Percentiles rank a stretch among this genome's conserved stretches.
Evolutionary conservation across 257 asterid genomes (phyloP).

Genomic region (Primulina huaijiensis): DNA sequence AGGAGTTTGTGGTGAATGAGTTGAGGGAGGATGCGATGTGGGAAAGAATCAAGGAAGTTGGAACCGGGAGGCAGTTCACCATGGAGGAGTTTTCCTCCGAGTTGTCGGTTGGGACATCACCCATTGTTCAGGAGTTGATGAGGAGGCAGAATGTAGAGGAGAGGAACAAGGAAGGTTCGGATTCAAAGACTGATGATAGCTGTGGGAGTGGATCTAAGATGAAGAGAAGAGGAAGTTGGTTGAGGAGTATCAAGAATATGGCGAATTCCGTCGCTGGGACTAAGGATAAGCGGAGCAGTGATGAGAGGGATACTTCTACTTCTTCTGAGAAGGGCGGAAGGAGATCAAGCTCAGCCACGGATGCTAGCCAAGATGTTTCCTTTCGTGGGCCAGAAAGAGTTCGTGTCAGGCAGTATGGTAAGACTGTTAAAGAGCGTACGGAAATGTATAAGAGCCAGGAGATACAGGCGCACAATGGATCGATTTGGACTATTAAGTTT

Average conservation of each 20-base stretch:
- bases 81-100: conserved; percentile 82
- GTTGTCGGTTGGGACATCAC: conserved; percentile 93
- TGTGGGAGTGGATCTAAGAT: conserved; percentile 52
- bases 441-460: conserved; percentile 88
- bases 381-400: conserved; percentile 87
- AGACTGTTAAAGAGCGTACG: conserved; percentile 80
- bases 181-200: conserved; percentile 48
- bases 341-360: conserved; percentile 97
- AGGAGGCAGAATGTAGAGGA: conserved; percentile 90
- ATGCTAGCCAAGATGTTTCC: conserved; percentile 88
- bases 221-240: conserved; percentile 78
- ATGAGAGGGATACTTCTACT: conserved; percentile 92
- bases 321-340: conserved; percentile 96
- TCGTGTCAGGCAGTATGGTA: conserved; percentile 84
- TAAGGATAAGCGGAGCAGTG: conserved; percentile 83
- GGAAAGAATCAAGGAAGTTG: conserved; percentile 89
- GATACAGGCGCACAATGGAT: conserved; percentile 87
- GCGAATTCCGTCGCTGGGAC: conserved; percentile 70
- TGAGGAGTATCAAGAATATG: conserved; percentile 71
- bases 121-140: conserved; percentile 95
- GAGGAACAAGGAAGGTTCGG: conserved; percentile 53
- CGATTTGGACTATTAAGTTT: conserved; percentile 93
- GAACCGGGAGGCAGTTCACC: conserved; percentile 86
- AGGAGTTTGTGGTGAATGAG: conserved; percentile 92
- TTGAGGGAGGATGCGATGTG: conserved; percentile 90